Percentiles rank a stretch among this genome's conserved stretches.
Evolutionary conservation across 1,139 yeast genomes (phyloP).

Genomic region (Candida freyschussii): DNA sequence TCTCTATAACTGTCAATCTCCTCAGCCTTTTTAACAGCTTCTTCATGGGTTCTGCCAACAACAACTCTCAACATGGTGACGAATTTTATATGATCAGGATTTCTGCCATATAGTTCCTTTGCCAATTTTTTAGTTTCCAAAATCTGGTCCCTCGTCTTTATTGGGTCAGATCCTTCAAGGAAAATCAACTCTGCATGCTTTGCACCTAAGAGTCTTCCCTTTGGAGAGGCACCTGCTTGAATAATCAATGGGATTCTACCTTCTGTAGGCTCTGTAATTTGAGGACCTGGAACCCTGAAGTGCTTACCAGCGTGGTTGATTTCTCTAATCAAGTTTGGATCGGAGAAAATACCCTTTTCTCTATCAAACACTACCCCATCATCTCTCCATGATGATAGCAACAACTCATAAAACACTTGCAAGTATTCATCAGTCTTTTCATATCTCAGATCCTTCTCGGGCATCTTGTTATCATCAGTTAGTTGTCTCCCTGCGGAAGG

Average conservation of each 20-base stretch:
- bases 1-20: slow-evolving; percentile 33
- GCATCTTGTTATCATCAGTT: slow-evolving; percentile 33
- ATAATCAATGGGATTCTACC: slow-evolving; percentile 41
- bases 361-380: slow-evolving; percentile 37
- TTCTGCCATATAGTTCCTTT: slow-evolving; percentile 32
- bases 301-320: slow-evolving; percentile 38
- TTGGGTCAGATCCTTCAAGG: slow-evolving; percentile 22
- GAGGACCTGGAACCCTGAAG: slow-evolving; percentile 41
- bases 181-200: slow-evolving; percentile 40
- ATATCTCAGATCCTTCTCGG: slow-evolving; percentile 38
- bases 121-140: slow-evolving; percentile 29
- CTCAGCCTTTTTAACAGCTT: slow-evolving; percentile 30
- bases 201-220: slow-evolving; percentile 42
- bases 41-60: slow-evolving; percentile 34
- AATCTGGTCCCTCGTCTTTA: slow-evolving; percentile 28
- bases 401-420: slow-evolving; percentile 35
- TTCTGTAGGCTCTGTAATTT: slow-evolving; percentile 38
- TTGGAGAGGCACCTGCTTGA: slow-evolving; percentile 45
- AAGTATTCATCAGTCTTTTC: slow-evolving; percentile 37
- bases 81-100: slow-evolving; percentile 32
- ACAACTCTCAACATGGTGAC: slow-evolving; percentile 31
- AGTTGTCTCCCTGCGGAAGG: slow-evolving; percentile 40
- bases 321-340: slow-evolving; percentile 38
- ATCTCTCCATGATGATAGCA: slow-evolving; percentile 42
- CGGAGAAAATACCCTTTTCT: slow-evolving; percentile 34